Percentiles rank a stretch among this genome's conserved stretches.
Evolutionary conservation across 805 yeast species (phyloP).

Genomic region (Candida andamanensis): DNA sequence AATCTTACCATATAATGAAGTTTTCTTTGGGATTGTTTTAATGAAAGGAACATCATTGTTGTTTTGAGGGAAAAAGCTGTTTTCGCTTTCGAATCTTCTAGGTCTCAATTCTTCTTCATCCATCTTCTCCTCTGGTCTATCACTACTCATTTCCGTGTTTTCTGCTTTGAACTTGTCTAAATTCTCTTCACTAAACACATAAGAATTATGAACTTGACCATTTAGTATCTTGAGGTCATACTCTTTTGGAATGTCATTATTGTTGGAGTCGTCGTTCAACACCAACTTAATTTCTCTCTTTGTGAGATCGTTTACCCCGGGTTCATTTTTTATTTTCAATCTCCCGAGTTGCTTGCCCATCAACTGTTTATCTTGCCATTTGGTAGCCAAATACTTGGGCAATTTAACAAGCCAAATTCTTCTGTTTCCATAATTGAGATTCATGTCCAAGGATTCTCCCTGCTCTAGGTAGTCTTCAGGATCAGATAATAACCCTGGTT

Average conservation of each 20-base stretch:
- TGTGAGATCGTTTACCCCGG: conserved; percentile 14
- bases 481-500: conserved; percentile 35
- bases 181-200: conserved; percentile 83
- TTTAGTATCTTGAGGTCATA: conserved; percentile 78
- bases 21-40: conserved; percentile 83
- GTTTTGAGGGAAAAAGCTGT: neutral
- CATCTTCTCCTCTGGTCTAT: conserved; percentile 10
- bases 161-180: conserved; percentile 53
- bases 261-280: conserved; percentile 29
- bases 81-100: conserved; percentile 2
- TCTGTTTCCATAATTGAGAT: conserved; percentile 53
- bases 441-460: conserved; percentile 74
- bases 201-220: conserved; percentile 78
- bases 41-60: conserved; percentile 58
- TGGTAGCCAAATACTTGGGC: conserved; percentile 80
- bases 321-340: conserved; percentile 62
- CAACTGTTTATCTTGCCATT: conserved; percentile 61
- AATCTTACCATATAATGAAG: conserved; percentile 79
- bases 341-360: conserved; percentile 77
- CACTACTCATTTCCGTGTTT: conserved; percentile 10
- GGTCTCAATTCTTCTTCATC: conserved; percentile 5
- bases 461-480: conserved; percentile 44
- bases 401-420: conserved; percentile 90
- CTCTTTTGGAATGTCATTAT: conserved; percentile 63
- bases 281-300: conserved; percentile 51